These are phyloP conservation scores for Volutella citrinella DNA, from an alignment of 2,329 filamentous ascomycete species.

Conservation along the genomic window DNA sequence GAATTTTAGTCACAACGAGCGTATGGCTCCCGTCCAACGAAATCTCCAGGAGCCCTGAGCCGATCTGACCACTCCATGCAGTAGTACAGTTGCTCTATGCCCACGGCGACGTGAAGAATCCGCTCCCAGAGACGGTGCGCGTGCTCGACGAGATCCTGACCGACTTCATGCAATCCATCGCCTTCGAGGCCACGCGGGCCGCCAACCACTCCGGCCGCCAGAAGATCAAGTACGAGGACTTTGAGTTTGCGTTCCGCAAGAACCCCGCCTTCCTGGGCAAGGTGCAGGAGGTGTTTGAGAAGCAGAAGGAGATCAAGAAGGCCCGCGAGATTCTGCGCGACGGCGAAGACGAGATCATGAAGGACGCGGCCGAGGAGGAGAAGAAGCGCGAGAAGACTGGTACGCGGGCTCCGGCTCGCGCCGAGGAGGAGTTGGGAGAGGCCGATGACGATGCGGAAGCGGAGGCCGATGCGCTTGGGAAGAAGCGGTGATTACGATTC, in stretches of 20 bases:
- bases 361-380: conserved; percentile 46
- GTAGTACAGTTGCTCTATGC: conserved; percentile 74
- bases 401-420: conserved; percentile 25
- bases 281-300: conserved; percentile 84
- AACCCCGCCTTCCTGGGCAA: conserved; percentile 84
- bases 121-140: conserved; percentile 79
- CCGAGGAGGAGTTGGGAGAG: conserved; percentile 51
- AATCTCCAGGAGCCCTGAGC: neutral
- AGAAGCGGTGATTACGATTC: conserved; percentile 36
- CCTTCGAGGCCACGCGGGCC: conserved; percentile 81
- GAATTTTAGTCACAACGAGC: conserved; percentile 71
- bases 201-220: conserved; percentile 85
- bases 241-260: conserved; percentile 87
- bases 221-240: conserved; percentile 98
- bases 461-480: conserved; percentile 38
- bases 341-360: conserved; percentile 59
- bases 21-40: conserved; percentile 42
- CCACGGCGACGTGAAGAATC: conserved; percentile 73
- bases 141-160: conserved; percentile 93
- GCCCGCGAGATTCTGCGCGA: conserved; percentile 74
- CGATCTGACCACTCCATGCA: conserved; percentile 29
- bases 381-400: conserved; percentile 33
- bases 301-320: conserved; percentile 82
- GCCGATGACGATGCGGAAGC: conserved; percentile 49
- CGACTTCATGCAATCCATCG: conserved; percentile 93